Base-by-base conservation (phyloP, 495 filamentous ascomycete genomes). In the Penicillium malachiteum region DNA sequence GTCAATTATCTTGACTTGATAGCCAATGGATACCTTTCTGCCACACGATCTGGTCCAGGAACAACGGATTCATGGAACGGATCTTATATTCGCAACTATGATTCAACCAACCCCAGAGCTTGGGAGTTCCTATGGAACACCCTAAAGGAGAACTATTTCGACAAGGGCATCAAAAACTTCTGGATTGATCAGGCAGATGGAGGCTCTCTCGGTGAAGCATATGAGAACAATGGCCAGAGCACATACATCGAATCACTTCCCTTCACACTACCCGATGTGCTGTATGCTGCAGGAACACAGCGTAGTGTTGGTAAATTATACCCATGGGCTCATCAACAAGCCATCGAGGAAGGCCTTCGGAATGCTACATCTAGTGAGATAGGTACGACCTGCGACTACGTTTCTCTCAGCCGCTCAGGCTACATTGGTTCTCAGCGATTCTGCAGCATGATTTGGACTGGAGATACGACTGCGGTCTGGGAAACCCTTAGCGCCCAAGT, bases 151-250 rank as follows among this genome's bases (percentile, higher is more conserved):
- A 62, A 67, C 39, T 67, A 67, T 35, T 67, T 48, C 32, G 61
- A 67, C 34, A 64, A 67, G n/a, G 64, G 64, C 9, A 65, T 67
- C 14, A 61, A 62, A 37, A 64, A 64, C 37, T 67, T 66, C 54
- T 71, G 69, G 69, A 66, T 71, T 46, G 69, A 71, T 40, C 64
- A 71, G 50, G 69, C 66, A 6, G 66, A 71, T 32, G 66, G 66
- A 18, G 68, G 66, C 0, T 41, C 67, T 1, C 64, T 70, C 6
- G 67, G 67, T 30, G 67, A 70, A 39, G 64, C 64, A 1, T 67
- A 67, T 40, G 64, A 70, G 46, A 70, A 70, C 41, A 70, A 70
- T 18, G 67, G 67, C 0, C 67, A 70, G 34, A 65, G 62, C 34
- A 42, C 48, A 41, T 67, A 67, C 39, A 65, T 69, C 35, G 45